Percentiles rank a stretch among this genome's conserved stretches.
phyloP scores from a whole-genome alignment of 2,329 filamentous ascomycete species.

The Herpotrichia juniperi region DNA sequence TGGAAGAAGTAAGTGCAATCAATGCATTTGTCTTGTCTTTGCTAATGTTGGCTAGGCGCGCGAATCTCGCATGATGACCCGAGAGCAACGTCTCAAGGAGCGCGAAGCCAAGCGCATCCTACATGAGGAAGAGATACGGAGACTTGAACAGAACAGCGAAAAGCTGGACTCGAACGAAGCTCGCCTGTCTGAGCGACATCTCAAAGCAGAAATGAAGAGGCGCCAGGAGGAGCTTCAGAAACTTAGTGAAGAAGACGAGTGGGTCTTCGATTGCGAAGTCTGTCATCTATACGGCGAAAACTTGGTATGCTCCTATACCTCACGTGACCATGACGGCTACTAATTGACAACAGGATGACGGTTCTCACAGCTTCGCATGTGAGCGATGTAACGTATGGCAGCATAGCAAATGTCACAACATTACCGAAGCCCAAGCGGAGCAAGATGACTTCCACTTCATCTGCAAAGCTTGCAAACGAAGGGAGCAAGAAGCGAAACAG shows the following conservation, averaged over 20 bases:
- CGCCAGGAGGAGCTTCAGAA: constrained; percentile 77
- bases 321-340: constrained; percentile 1
- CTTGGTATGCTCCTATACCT: constrained; percentile 49
- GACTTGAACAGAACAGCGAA: constrained; percentile 77
- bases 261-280: constrained; percentile 90
- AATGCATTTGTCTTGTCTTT: not conserved
- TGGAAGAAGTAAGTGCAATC: constrained; percentile 61
- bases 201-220: constrained; percentile 82
- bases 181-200: constrained; percentile 76
- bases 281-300: constrained; percentile 91
- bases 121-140: constrained; percentile 82
- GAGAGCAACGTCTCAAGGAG: constrained; percentile 85
- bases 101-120: constrained; percentile 82
- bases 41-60: constrained; percentile 63
- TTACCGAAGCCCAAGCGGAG: constrained; percentile 80
- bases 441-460: constrained; percentile 86
- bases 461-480: constrained; percentile 77
- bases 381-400: constrained; percentile 96
- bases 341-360: constrained; percentile 71
- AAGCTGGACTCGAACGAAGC: constrained; percentile 50
- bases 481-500: constrained; percentile 65
- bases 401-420: constrained; percentile 88
- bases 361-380: constrained; percentile 90
- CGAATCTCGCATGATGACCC: constrained; percentile 78
- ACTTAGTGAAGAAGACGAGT: constrained; percentile 75